Evolutionary conservation across 768 basidiomycete genomes (phyloP), one percentile per base, ranked within the genome.

Genomic region (Trametes maxima): DNA sequence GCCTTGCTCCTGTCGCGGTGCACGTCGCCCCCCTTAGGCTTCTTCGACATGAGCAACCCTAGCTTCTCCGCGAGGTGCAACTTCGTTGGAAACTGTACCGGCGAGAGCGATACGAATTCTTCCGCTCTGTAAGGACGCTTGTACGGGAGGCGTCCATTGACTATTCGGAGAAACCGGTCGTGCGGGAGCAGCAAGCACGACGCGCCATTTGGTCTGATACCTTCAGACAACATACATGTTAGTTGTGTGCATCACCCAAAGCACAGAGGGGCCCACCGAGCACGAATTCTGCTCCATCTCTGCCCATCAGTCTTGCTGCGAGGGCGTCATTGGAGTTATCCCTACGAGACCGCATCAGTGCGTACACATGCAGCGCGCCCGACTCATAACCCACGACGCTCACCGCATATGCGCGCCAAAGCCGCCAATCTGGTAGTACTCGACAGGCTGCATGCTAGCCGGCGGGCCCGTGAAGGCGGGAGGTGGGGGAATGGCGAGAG

Each of bases 181-280:
- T 4, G 3, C 39, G 66, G 59, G 39, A 68, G 54, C 17, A 72
- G 62, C 17, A 72, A 52, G 45, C 67, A 68, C 8, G 69, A 69
- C 22, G 71, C 69, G 45, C 71, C 71, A 40, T 47, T 64, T 0
- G 71, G 71, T 16, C 37, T 45, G 24, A 72, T 68, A 19, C 71
- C 71, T 72, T 37, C 2, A 13, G 7, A n/a, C 10, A 12, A 24
- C n/a, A n/a, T 7, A 12, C 19, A 21, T 14, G 22, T 21, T 16
- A 17, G 16, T 33, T 21, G 39, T 33, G 28, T 33, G 28, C 1
- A 25, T 21, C 5, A 19, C 12, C 17, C 1, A 19, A 37, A 36
- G 48, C 33, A 25, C 7, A 28, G 11, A 5, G 17, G 11, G 8
- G 28, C 58, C 2, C 50, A 65, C 67, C 67, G 21, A 68, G 62